Percentiles rank a stretch among this genome's conserved stretches.
phyloP scores from a whole-genome alignment of 257 asterid species.

The Fraxinus americana region DNA sequence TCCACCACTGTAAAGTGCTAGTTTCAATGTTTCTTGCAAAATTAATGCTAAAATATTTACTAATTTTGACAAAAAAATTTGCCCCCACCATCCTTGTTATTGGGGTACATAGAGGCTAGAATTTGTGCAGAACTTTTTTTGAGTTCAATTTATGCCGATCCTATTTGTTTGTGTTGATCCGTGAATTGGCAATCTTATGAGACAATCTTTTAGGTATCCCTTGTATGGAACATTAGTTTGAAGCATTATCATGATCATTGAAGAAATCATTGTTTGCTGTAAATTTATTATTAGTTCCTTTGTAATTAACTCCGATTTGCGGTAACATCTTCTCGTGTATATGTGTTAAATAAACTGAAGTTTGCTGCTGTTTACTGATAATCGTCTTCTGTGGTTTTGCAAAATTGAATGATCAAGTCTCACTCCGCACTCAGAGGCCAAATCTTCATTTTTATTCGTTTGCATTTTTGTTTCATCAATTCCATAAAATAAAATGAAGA shows the following conservation, averaged over 20 bases:
- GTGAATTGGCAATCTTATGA: neutral
- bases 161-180: neutral
- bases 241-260: constrained; percentile 1
- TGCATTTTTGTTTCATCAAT: neutral
- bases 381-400: neutral
- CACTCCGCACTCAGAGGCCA: neutral
- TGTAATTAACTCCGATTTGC: neutral
- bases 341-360: neutral
- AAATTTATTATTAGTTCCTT: neutral
- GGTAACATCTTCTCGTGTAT: neutral
- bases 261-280: neutral
- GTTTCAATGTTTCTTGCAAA: too few relatives aligned
- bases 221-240: neutral
- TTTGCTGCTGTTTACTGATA: neutral
- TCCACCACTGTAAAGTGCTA: too few relatives aligned
- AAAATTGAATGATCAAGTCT: neutral
- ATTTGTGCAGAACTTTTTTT: too few relatives aligned
- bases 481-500: neutral
- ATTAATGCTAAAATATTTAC: too few relatives aligned
- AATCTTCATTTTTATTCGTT: neutral
- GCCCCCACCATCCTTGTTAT: too few relatives aligned
- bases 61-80: too few relatives aligned
- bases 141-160: neutral
- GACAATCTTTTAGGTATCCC: neutral
- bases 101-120: too few relatives aligned